A percentile compares a stretch with the other conserved stretches of the same genome.
These are phyloP conservation scores for Dendrobium catenatum DNA, from an alignment of 106 monocot species.

Conservation along the genomic window DNA sequence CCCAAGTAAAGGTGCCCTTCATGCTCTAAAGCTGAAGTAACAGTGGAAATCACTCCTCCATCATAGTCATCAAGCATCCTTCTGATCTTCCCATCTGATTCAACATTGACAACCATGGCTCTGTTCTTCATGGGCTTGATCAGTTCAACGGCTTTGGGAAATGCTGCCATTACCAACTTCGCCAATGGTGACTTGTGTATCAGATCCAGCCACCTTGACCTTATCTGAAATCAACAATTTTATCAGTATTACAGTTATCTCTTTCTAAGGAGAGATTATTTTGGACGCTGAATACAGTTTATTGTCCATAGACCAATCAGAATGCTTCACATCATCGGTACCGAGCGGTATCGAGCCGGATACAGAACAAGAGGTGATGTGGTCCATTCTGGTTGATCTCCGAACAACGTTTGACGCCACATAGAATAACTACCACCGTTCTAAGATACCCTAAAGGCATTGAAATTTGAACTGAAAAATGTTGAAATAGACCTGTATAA, in stretches of 20 bases:
- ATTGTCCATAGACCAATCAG: no score
- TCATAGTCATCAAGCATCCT: slow-evolving; percentile 28
- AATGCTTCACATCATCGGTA: no score
- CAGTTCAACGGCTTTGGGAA: slow-evolving; percentile 15
- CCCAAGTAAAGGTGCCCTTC: slow-evolving; percentile 38
- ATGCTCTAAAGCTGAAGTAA: slow-evolving; percentile 40
- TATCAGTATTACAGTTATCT: no score
- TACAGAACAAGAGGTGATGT: no score
- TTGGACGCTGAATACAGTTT: no score
- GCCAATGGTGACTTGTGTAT: slow-evolving; percentile 14
- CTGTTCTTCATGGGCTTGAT: slow-evolving; percentile 1
- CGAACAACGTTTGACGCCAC: no score
- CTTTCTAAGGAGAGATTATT: no score
- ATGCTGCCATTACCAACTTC: slow-evolving; percentile 16
- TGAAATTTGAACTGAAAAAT: no score
- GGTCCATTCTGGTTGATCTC: no score
- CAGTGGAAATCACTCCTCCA: slow-evolving; percentile 34
- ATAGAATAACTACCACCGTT: no score
- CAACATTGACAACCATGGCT: slow-evolving; percentile 26
- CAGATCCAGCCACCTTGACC: slow-evolving; percentile 8
- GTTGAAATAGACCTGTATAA: slow-evolving; percentile 24
- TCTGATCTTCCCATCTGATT: slow-evolving; percentile 20
- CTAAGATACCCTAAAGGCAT: no score
- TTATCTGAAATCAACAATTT: slow-evolving; percentile 11
- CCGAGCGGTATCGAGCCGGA: no score